phyloP scores from a whole-genome alignment of 73 alveolate species.

The Paramecium octaurelia region DNA sequence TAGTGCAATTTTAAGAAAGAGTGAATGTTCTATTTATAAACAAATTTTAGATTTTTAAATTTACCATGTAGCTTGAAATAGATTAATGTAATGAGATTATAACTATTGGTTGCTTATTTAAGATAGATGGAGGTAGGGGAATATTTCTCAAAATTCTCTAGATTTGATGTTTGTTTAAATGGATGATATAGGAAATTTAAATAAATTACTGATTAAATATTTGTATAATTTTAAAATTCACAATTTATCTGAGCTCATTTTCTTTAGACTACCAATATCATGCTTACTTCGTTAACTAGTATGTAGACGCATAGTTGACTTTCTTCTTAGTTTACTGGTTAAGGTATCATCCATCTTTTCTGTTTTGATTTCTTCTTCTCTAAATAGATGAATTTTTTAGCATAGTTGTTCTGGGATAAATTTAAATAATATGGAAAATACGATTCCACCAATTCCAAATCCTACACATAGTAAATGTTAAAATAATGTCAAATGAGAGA shows the following conservation, averaged over 20 bases:
- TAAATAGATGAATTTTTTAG: slow-evolving; percentile 40
- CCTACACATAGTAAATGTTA: slow-evolving; percentile 78
- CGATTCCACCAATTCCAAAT: slow-evolving; percentile 64
- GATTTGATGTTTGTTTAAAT: not conserved
- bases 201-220: not conserved
- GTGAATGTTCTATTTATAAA: not conserved
- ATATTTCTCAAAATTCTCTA: not conserved
- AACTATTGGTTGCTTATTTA: no score
- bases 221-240: not conserved
- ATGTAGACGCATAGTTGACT: slow-evolving; percentile 51
- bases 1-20: not conserved
- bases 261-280: not conserved
- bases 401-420: slow-evolving; percentile 38
- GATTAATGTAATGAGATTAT: no score
- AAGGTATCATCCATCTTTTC: slow-evolving; percentile 58
- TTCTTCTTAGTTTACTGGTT: slow-evolving; percentile 58
- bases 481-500: slow-evolving; percentile 65
- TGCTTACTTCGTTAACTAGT: slow-evolving; percentile 39
- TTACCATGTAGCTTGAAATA: not conserved
- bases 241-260: not conserved
- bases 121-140: no score
- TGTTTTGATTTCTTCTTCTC: slow-evolving; percentile 44
- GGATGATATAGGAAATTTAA: not conserved
- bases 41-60: no score
- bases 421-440: slow-evolving; percentile 32